phyloP scores from a whole-genome alignment of 2,329 filamentous ascomycete species.

The Penicillium capsulatum region DNA sequence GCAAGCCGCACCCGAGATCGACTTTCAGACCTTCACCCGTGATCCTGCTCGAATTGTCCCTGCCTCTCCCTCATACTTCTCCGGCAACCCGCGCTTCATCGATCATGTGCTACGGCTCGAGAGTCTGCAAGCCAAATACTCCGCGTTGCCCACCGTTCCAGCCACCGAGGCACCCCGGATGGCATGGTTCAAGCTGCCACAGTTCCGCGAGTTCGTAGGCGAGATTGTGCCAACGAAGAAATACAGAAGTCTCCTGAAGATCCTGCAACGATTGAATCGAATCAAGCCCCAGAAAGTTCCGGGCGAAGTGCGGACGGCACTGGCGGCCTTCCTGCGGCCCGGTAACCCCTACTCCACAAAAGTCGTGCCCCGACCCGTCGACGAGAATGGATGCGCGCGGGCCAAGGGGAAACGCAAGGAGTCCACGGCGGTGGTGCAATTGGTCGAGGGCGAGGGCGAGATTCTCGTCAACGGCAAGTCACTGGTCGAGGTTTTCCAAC shows the following conservation, averaged over 20 bases:
- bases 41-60: slow-evolving; percentile 70
- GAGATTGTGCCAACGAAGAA: slow-evolving; percentile 72
- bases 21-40: slow-evolving; percentile 29
- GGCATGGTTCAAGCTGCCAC: slow-evolving; percentile 73
- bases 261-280: slow-evolving; percentile 75
- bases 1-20: slow-evolving; percentile 32
- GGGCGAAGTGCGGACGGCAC: slow-evolving; percentile 58
- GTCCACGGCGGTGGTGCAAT: slow-evolving; percentile 75
- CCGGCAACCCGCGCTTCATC: slow-evolving; percentile 76
- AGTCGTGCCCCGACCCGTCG: slow-evolving; percentile 60
- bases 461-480: slow-evolving; percentile 84
- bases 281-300: slow-evolving; percentile 79
- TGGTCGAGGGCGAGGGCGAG: slow-evolving; percentile 91
- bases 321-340: slow-evolving; percentile 68
- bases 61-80: slow-evolving; percentile 90
- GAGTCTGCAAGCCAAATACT: slow-evolving; percentile 66
- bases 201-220: slow-evolving; percentile 68
- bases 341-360: slow-evolving; percentile 66
- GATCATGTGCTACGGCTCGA: slow-evolving; percentile 75
- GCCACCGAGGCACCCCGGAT: slow-evolving; percentile 65
- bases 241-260: slow-evolving; percentile 69
- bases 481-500: slow-evolving; percentile 75
- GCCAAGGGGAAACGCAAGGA: slow-evolving; percentile 84
- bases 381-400: slow-evolving; percentile 71
- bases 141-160: slow-evolving; percentile 65